Evolutionary conservation across 2,329 filamentous ascomycete species (phyloP), one percentile per base, ranked within the genome.

Genomic region (Hymenoscyphus repandus): DNA sequence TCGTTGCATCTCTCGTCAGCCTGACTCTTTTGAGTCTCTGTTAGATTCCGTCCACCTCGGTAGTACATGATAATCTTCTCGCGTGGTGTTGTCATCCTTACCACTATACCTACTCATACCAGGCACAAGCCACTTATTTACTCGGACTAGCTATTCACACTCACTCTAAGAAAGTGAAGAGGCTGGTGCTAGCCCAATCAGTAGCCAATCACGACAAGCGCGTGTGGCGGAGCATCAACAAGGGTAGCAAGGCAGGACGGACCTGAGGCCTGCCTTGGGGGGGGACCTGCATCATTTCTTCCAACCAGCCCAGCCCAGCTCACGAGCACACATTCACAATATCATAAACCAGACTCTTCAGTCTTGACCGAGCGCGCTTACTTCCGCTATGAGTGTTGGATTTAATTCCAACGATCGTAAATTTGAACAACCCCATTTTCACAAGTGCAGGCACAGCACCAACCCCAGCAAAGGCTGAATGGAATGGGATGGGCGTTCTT

Each of bases 401-500:
- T 39, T 17, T 34, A 15, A 31, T 9, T 17, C 34, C 22, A 9
- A 9, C 36, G 39, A 40, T 18, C 45, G 39, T n/a, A 47, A 20
- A 46, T 4, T 17, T 38, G 39, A 30, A 40, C 45, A 32, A 33
- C 39, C 22, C 13, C 44, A 18, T 20, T 36, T 30, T 30, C 34
- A 15, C 33, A 56, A 54, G 51, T 45, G 47, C 37, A 49, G 51
- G 49, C 53, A 49, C 50, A 46, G 11, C 31, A 36, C 42, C 47
- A n/a, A 37, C 49, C 31, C 17, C 47, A 45, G 43, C 43, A 37
- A 49, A 51, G 51, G 54, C 54, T 40, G 41, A 45, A 38, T 51
- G 17, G 44, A 54, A 43, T 58, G 58, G 53, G 43, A 64, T 64
- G 62, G 63, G 62, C 50, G 49, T 50, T 52, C 47, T 61, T 40